Evolutionary conservation across 1,284 basidiomycete genomes (phyloP), one percentile per base, ranked within the genome.

Genomic region (Ceratobasidium sp.): DNA sequence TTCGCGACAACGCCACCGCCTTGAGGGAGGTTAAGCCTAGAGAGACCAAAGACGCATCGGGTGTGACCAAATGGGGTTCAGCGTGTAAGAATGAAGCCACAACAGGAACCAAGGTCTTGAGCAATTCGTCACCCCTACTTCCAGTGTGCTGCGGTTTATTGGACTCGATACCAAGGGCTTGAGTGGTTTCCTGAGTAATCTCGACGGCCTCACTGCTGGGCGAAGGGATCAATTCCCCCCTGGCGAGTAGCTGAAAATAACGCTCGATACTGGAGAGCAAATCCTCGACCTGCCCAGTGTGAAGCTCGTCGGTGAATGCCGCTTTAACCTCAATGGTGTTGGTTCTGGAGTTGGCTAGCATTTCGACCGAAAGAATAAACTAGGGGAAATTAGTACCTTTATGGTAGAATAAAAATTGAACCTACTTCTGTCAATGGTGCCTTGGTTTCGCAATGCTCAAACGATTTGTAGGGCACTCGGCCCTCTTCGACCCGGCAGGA

Each of bases 11-110:
- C 8, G 69, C 23, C 6, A 83, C 79, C 0, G 82, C 79, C 71
- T 79, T 80, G 70, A 83, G 81, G 6, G 82, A 84, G 69, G 83
- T 82, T 30, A 84, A 73, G 9, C 82, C 82, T 49, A 84, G 74
- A 8, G 81, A 78, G 9, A 83, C 74, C 25, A 83, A 77, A 6
- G 82, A 82, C 9, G 77, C 76, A 6, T 74, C 75, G 1, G 39
- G 52, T n/a, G n/a, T 39, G 21, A 66, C 49, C 19, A 67, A n/a
- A 11, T 29, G 19, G 21, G 5, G 23, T 33, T 56, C 50, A 1
- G 52, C 50, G 16, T 46, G 23, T 29, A 66, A 53, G 36, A 66
- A 46, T 13, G 30, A 52, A n/a, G 52, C 62, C 62, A 66, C 62
- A 19, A 25, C 25, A 2, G 16, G 3, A 36, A 41, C n/a, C 7